These are phyloP conservation scores for Mycena belliarum DNA, from an alignment of 768 basidiomycete species.

Conservation along the genomic window DNA sequence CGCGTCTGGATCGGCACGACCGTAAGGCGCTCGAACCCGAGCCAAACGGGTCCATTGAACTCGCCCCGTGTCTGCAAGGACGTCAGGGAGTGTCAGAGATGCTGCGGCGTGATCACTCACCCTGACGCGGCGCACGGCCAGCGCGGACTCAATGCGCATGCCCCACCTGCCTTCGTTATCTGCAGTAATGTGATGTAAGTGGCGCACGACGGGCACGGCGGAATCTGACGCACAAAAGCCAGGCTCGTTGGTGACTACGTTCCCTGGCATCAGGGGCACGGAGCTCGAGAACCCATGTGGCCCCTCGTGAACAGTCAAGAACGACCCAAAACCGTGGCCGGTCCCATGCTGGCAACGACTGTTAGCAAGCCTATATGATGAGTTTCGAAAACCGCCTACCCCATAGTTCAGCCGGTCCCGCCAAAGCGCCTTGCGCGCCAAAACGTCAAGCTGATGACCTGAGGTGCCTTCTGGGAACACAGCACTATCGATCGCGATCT, in stretches of 20 bases:
- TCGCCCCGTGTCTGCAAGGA: conserved; percentile 60
- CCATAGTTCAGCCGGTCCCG: conserved; percentile 81
- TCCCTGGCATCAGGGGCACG: conserved; percentile 76
- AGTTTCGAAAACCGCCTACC: conserved; percentile 40
- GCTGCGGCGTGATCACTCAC: conserved; percentile 29
- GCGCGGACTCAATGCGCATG: conserved; percentile 88
- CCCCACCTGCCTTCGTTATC: conserved; percentile 84
- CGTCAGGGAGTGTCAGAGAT: conserved; percentile 1
- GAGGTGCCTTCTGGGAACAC: conserved; percentile 91
- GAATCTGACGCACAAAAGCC: conserved; percentile 71
- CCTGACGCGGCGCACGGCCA: conserved; percentile 69
- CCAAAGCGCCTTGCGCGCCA: conserved; percentile 89
- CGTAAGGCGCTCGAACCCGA: conserved; percentile 90
- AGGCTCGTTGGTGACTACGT: conserved; percentile 93
- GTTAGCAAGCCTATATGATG: conserved; percentile 15
- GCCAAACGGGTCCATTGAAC: conserved; percentile 77
- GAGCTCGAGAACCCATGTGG: conserved; percentile 74
- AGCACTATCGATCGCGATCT: conserved; percentile 90
- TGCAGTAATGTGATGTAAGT: conserved; percentile 28
- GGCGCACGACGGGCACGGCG: conserved; percentile 16
- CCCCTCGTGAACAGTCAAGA: conserved; percentile 85
- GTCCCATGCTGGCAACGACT: conserved; percentile 70
- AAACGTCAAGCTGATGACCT: conserved; percentile 79
- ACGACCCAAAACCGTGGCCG: conserved; percentile 88
- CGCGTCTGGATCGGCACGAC: conserved; percentile 92